phyloP scores from a whole-genome alignment of 495 filamentous ascomycete species.

The Aspergillus campestris region DNA sequence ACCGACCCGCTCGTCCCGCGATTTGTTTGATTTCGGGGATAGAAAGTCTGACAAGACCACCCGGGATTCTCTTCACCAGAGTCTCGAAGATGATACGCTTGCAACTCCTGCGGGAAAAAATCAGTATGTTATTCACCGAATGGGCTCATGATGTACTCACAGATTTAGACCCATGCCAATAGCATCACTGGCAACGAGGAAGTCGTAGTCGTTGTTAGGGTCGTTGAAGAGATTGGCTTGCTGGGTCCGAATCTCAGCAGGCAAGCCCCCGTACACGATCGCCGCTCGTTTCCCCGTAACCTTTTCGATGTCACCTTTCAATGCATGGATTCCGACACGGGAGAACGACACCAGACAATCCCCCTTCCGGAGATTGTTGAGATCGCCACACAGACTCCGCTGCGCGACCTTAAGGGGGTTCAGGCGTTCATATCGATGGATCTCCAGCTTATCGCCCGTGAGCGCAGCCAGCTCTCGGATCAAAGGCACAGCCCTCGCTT shows the following conservation, averaged over 20 bases:
- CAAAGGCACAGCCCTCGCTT: slow-evolving; percentile 70
- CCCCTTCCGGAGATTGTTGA: slow-evolving; percentile 68
- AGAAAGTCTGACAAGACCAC: slow-evolving; percentile 39
- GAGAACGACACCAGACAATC: slow-evolving; percentile 88
- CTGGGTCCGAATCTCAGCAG: slow-evolving; percentile 84
- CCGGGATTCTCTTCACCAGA: slow-evolving; percentile 55
- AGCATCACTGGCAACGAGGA: slow-evolving; percentile 87
- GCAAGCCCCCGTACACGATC: slow-evolving; percentile 85
- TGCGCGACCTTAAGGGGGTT: slow-evolving; percentile 63
- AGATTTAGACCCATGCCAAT: slow-evolving; percentile 97
- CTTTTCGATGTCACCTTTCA: slow-evolving; percentile 72
- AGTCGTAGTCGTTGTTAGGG: slow-evolving; percentile 88
- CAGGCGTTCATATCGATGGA: slow-evolving; percentile 75
- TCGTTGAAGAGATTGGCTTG: slow-evolving; percentile 93
- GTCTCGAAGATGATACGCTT: slow-evolving; percentile 86
- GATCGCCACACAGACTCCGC: slow-evolving; percentile 50
- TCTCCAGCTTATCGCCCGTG: slow-evolving; percentile 72
- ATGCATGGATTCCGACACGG: slow-evolving; percentile 66
- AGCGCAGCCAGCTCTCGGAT: slow-evolving; percentile 70
- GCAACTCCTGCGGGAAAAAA: slow-evolving; percentile 50
- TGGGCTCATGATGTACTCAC: slow-evolving; percentile 27
- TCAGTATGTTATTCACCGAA: neutral
- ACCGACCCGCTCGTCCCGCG: slow-evolving; percentile 86
- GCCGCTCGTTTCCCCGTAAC: slow-evolving; percentile 71
- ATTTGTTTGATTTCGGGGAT: slow-evolving; percentile 91